Base-by-base conservation (phyloP, 768 basidiomycete species). In the Amanita rimosa region DNA sequence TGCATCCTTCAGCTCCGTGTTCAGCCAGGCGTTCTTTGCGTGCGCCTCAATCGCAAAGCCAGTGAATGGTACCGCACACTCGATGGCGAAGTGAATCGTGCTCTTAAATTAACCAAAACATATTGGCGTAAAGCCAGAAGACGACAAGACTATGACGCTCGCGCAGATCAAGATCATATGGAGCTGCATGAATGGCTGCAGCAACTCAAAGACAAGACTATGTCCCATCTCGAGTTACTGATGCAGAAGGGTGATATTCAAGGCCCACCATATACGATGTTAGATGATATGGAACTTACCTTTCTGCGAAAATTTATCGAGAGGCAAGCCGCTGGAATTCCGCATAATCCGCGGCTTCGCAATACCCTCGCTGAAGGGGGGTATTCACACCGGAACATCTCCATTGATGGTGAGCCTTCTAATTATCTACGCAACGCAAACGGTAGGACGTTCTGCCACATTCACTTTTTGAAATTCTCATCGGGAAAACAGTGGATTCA, bases 221-320 rank as follows among this genome's bases (percentile, higher is more conserved):
- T 89, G 86, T 84, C 85, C 41, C 85, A 89, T 65, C 72, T 89
- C 39, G 86, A 89, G 62, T 72, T 88, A 2, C 78, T 88, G 56
- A 88, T 89, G 83, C 86, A 88, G 60, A 87, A 88, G 59, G 84
- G 85, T 58, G 86, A 89, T 54, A 89, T 89, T 26, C 83, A 81
- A 58, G 85, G 86, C 14, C 86, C 86, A 2, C 85, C 86, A 19
- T 88, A 88, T 62, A 57, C 74, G 51, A 89, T 89, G 86, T 74
- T 84, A 8, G 86, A 88, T 57, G 78, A 85, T 55, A 62, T 85
- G 59, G 85, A 89, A 57, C 72, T 89, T 52, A 63, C 79, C 0
- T 89, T 88, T 66, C 75, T 89, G 39, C 78, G 84, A 53, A 85
- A 83, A 64, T 89, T 89, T 61, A 79, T 89, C 57, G 86, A 88